Conservation (phyloP, 106 monocot genomes). For the Iris macrosiphon region DNA sequence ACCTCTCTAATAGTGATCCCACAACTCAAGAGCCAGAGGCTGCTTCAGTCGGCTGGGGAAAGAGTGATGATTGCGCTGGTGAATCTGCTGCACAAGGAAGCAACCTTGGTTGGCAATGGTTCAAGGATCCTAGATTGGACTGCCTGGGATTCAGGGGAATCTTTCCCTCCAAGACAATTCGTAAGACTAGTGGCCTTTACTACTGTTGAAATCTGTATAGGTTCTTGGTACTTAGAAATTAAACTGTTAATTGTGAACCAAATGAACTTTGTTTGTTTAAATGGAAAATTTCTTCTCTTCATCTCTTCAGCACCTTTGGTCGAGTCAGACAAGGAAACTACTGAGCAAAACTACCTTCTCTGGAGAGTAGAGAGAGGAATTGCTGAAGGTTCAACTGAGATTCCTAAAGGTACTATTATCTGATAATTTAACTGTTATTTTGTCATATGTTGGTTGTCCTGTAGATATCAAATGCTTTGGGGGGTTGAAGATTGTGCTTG, state of each 20-base stretch:
- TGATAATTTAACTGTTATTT: no score
- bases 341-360: slow-evolving; percentile 62
- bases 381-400: slow-evolving; percentile 93
- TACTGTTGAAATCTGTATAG: not conserved
- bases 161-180: slow-evolving; percentile 64
- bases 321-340: slow-evolving; percentile 70
- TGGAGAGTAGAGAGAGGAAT: slow-evolving; percentile 91
- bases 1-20: slow-evolving; percentile 12
- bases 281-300: slow-evolving; percentile 1
- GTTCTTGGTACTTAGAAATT: no score
- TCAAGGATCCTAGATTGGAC: slow-evolving; percentile 70
- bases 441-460: no score
- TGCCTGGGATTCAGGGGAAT: slow-evolving; percentile 89
- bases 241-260: no score
- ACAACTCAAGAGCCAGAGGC: slow-evolving; percentile 56
- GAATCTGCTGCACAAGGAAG: slow-evolving; percentile 54
- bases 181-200: slow-evolving; percentile 35
- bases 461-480: no score
- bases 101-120: slow-evolving; percentile 75
- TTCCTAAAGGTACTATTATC: slow-evolving; percentile 63
- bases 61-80: slow-evolving; percentile 37
- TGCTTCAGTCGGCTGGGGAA: slow-evolving; percentile 72
- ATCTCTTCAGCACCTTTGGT: slow-evolving; percentile 77
- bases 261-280: no score
- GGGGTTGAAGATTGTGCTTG: no score